These are phyloP conservation scores for Sclerotinia sclerotiorum DNA, from an alignment of 2,329 filamentous ascomycete species.

Conservation along the genomic window DNA sequence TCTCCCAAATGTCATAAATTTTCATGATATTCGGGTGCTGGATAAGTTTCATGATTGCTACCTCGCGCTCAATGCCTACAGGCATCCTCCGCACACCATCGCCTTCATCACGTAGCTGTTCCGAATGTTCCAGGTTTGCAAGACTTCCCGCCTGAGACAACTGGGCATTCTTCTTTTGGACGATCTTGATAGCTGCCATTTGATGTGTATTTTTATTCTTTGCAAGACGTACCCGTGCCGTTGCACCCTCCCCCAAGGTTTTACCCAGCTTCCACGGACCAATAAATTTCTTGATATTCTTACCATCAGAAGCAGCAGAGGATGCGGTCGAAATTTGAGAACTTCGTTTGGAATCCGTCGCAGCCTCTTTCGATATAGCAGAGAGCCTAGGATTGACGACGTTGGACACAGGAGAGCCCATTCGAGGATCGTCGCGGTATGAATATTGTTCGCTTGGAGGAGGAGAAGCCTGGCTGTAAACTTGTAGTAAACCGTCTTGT, in stretches of 20 bases:
- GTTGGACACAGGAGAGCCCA: conserved; percentile 37
- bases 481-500: conserved; percentile 30
- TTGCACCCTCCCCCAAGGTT: conserved; percentile 86
- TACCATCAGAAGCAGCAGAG: conserved; percentile 40
- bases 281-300: conserved; percentile 66
- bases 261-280: conserved; percentile 92
- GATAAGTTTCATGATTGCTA: conserved; percentile 95
- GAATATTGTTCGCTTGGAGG: conserved; percentile 26
- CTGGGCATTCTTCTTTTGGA: conserved; percentile 77
- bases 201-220: conserved; percentile 77
- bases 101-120: conserved; percentile 55
- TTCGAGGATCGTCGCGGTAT: conserved; percentile 25
- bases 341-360: conserved; percentile 41
- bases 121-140: conserved; percentile 75
- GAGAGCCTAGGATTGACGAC: conserved; percentile 41
- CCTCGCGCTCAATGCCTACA: conserved; percentile 87
- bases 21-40: conserved; percentile 94
- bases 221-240: conserved; percentile 82
- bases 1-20: conserved; percentile 97
- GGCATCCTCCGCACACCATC: conserved; percentile 72
- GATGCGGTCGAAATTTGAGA: conserved; percentile 45
- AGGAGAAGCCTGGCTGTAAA: conserved; percentile 21
- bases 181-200: conserved; percentile 90
- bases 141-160: conserved; percentile 84
- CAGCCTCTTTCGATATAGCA: conserved; percentile 40